These are phyloP conservation scores for Fusarium nisikadoi DNA, from an alignment of 2,329 filamentous ascomycete species.

Conservation along the genomic window DNA sequence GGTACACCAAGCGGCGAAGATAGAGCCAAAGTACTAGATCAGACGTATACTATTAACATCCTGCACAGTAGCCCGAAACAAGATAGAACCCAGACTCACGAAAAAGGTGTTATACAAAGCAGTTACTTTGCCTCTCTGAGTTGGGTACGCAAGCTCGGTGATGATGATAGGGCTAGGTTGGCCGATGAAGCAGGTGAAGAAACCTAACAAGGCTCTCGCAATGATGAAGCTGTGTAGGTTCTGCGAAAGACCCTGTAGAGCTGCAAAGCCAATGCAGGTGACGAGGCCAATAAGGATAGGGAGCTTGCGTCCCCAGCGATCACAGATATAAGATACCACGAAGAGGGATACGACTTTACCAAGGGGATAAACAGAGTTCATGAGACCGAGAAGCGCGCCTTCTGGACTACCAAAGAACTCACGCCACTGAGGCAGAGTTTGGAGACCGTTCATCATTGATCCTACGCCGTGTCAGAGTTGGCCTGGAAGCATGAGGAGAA, in stretches of 20 bases:
- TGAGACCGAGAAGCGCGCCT: constrained; percentile 49
- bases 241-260: constrained; percentile 46
- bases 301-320: constrained; percentile 53
- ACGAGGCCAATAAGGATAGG: constrained; percentile 50
- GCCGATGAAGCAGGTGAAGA: constrained; percentile 44
- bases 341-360: constrained; percentile 53
- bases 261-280: constrained; percentile 44
- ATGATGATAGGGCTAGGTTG: constrained; percentile 49
- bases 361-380: constrained; percentile 51
- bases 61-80: fast-evolving
- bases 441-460: constrained; percentile 58
- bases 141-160: constrained; percentile 49
- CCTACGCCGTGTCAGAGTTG: constrained; percentile 18
- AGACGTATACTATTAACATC: fast-evolving
- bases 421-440: constrained; percentile 54
- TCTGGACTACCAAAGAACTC: constrained; percentile 52
- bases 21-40: constrained; percentile 41
- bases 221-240: constrained; percentile 45
- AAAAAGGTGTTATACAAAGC: constrained; percentile 48
- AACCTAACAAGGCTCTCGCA: constrained; percentile 47
- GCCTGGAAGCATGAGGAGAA: fast-evolving
- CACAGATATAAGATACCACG: constrained; percentile 51
- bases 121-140: constrained; percentile 48
- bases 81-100: constrained; percentile 2
- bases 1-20: constrained; percentile 44